Base-by-base conservation (phyloP, 2,329 filamentous ascomycete genomes). In the Alternaria ethzedia region DNA sequence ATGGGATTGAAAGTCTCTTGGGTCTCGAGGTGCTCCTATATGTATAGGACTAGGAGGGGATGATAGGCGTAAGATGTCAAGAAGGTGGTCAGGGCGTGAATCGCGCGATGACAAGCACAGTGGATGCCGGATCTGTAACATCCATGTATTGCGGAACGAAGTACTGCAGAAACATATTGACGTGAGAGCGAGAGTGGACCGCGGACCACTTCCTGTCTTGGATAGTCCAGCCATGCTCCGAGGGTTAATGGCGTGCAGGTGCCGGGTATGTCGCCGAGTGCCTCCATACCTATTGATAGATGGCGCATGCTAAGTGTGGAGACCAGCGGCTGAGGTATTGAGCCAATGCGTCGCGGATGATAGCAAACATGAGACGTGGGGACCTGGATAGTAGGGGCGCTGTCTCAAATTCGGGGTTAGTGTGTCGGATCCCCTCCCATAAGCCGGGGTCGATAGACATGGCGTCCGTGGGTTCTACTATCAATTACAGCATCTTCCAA, bases 91-190 rank as follows among this genome's bases (percentile, higher is more conserved):
- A 69, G 68, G 66, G 75, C 75, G 71, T 72, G 69, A 69, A 76
- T 73, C 76, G 77, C 73, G 67, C 73, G 70, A 78, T 78, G 75
- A 74, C 71, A 75, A 73, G 75, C 75, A 69, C 70, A 67, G 63
- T 75, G 72, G 70, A 72, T 76, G 72, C 74, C 76, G 78, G 76
- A 75, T 78, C 74, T 75, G 75, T 76, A 70, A 72, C 74, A 74
- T 73, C 71, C 74, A 74, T 77, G 71, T 75, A 75, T 73, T 75
- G 72, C 78, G 75, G 77, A 76, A 75, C 76, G 72, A 78, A 74
- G 76, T 79, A 78, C 75, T 79, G 73, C 74, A 78, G 73, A 71
- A 77, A 71, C 75, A 75, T 75, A 74, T 80, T 80, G 78, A 79
- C 78, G 75, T 80, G 77, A 80, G 76, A 70, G 73, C 66, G 58